phyloP scores from a whole-genome alignment of 495 filamentous ascomycete genomes.

The Melanomma pulvis-pyrius region DNA sequence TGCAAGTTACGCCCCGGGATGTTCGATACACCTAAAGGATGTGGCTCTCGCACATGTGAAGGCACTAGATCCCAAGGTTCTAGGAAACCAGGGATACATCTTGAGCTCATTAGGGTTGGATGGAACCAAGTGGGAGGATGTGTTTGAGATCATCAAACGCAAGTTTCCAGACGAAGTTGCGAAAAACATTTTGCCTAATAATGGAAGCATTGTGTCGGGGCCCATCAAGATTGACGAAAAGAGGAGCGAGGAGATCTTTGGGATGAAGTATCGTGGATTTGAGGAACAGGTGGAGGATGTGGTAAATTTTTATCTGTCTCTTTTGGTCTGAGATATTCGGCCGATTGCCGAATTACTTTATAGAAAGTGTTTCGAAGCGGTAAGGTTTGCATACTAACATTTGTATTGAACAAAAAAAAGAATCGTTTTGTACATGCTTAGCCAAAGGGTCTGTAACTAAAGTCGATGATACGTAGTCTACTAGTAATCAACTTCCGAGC shows the following conservation, averaged over 20 bases:
- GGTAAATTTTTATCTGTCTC: constrained; percentile 14
- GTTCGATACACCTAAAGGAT: constrained; percentile 24
- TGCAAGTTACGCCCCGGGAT: not conserved
- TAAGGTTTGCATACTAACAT: no score
- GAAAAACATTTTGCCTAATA: constrained; percentile 16
- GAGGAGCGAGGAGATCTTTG: constrained; percentile 18
- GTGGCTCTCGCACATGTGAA: constrained; percentile 25
- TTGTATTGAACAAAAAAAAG: no score
- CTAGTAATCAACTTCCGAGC: no score
- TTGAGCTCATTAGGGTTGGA: not conserved
- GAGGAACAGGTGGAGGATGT: constrained; percentile 21
- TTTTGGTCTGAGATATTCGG: not conserved
- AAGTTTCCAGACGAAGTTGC: constrained; percentile 16
- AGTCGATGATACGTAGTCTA: no score
- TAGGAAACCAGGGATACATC: constrained; percentile 27
- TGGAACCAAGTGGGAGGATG: constrained; percentile 12
- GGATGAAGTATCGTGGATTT: constrained; percentile 11
- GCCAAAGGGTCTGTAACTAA: no score
- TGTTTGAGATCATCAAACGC: constrained; percentile 13
- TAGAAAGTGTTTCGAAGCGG: no score
- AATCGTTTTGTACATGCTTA: no score
- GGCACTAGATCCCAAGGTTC: constrained; percentile 25
- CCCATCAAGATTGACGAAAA: constrained; percentile 5
- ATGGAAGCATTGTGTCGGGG: constrained; percentile 4
- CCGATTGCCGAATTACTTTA: no score